Evolutionary conservation across 2,329 filamentous ascomycete species (phyloP), one percentile per base, ranked within the genome.

Genomic region (Nemania sp.): DNA sequence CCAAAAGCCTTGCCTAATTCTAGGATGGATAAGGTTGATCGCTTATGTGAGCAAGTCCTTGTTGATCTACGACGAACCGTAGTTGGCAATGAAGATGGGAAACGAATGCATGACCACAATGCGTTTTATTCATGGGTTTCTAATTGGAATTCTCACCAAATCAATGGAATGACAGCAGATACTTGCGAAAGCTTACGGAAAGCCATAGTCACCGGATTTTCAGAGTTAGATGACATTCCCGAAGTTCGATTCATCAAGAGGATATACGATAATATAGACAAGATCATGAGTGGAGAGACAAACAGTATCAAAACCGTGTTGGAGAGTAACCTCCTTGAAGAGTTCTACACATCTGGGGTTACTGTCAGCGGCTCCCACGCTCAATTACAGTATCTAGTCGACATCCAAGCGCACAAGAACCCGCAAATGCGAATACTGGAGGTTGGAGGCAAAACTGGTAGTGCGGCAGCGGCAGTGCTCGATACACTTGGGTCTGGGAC

Each of bases 361-460:
- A 35, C 29, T 10, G 15, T 69, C 1, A 3, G 15, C 2, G 59
- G 60, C 8, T 54, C 49, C 1, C 61, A 69, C 49, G 11, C 43
- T 1, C 67, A 69, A 29, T 53, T 69, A 29, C 63, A 57, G 22
- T 26, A 56, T 22, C 3, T 43, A 1, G n/a, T 69, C 1, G 67
- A 69, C 8, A 51, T 69, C 3, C 41, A 60, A 15, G 58, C 54
- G n/a, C 67, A 69, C 45, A 60, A 64, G 18, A 60, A 60, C 32
- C 63, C 67, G 15, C 47, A 38, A 18, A 69, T 66, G 63, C 10
- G 62, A 13, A 64, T 69, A 10, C 27, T 67, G 10, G 64, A 63
- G n/a, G 27, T 62, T n/a, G 53, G 64, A 8, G 64, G n/a, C 2
- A 29, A 35, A 2, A 38, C 53, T 0, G 63, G 27, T 5, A 51